phyloP scores from a whole-genome alignment of 176 grass and related monocot species.

The Neostapfia colusana region DNA sequence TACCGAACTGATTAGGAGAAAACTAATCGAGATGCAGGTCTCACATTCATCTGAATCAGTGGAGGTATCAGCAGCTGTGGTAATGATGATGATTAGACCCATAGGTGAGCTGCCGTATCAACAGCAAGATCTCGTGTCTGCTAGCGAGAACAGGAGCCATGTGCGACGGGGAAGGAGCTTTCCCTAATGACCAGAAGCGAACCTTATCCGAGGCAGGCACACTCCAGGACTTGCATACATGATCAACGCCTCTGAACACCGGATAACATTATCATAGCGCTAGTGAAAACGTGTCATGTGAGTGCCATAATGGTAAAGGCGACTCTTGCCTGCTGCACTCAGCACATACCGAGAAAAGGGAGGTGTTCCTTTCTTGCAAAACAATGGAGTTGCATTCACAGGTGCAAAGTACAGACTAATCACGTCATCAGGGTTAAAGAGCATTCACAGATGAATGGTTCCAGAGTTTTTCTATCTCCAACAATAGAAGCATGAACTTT shows the following conservation, averaged over 20 bases:
- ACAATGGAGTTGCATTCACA: slow-evolving; percentile 34
- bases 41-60: slow-evolving; percentile 56
- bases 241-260: slow-evolving; percentile 53
- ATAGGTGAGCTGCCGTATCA: slow-evolving; percentile 47
- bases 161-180: slow-evolving; percentile 33
- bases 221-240: slow-evolving; percentile 32
- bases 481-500: slow-evolving; percentile 45
- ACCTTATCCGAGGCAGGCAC: slow-evolving; percentile 47
- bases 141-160: slow-evolving; percentile 58
- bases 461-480: slow-evolving; percentile 42
- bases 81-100: slow-evolving; percentile 45
- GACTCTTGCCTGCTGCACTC: slow-evolving; percentile 33
- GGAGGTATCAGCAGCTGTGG: slow-evolving; percentile 35
- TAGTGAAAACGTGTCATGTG: slow-evolving; percentile 44
- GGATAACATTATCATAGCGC: slow-evolving; percentile 39
- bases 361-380: slow-evolving; percentile 34
- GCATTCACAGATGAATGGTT: slow-evolving; percentile 37
- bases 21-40: slow-evolving; percentile 25
- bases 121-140: slow-evolving; percentile 53
- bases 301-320: slow-evolving; percentile 58
- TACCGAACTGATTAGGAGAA: slow-evolving; percentile 22
- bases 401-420: slow-evolving; percentile 42
- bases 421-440: slow-evolving; percentile 23
- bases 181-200: slow-evolving; percentile 39
- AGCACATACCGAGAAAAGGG: slow-evolving; percentile 44